Conservation (phyloP, 106 monocot genomes). For the Allium sativum region DNA sequence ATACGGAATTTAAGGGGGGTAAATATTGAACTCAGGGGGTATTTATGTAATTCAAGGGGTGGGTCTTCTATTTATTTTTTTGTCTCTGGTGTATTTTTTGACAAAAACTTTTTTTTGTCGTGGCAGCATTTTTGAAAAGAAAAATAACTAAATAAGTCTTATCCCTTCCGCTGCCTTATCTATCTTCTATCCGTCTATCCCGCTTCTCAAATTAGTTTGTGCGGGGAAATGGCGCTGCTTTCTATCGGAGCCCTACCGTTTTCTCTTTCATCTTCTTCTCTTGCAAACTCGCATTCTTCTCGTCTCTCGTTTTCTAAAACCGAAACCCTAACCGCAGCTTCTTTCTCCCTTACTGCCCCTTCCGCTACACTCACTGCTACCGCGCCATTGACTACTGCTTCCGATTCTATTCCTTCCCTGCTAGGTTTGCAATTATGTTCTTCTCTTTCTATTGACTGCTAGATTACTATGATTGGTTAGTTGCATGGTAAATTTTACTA, state of each 20-base stretch:
- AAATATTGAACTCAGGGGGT: no score
- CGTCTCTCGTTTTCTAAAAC: conserved; percentile 29
- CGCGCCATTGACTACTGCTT: not conserved
- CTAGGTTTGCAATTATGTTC: conserved; percentile 1
- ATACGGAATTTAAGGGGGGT: no score
- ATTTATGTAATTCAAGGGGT: no score
- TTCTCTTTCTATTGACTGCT: not conserved
- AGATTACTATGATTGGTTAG: not conserved
- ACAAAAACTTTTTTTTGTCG: no score
- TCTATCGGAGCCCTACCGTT: not conserved
- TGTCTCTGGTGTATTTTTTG: no score
- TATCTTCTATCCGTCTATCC: not conserved
- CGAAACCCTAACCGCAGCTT: conserved; percentile 6
- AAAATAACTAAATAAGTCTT: not conserved
- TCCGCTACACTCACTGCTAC: conserved; percentile 2
- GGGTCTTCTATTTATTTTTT: no score
- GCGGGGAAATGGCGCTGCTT: conserved; percentile 4
- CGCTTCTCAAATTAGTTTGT: not conserved
- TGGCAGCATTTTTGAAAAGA: no score
- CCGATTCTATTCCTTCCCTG: not conserved
- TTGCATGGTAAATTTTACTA: not conserved
- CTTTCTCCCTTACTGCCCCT: conserved; percentile 5
- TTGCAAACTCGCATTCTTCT: not conserved
- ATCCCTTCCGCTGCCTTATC: not conserved
- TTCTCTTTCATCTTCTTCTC: not conserved